These are phyloP conservation scores for Vanilla planifolia DNA, from an alignment of 106 monocot species.

Conservation along the genomic window DNA sequence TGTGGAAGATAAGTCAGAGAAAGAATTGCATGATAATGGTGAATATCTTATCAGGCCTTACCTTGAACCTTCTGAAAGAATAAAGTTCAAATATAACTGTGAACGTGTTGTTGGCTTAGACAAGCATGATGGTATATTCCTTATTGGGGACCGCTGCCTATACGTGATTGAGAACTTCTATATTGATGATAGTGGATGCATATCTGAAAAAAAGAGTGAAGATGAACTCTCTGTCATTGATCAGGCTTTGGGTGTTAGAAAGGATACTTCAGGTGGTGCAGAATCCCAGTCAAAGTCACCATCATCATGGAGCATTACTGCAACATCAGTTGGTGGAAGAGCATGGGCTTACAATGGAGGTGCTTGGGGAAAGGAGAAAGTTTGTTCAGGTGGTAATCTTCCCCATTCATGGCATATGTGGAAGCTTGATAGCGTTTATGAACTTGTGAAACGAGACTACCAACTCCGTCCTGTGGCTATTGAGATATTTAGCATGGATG, in stretches of 20 bases:
- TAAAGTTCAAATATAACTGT: slow-evolving; percentile 90
- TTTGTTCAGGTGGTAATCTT: slow-evolving; percentile 65
- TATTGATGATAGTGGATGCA: slow-evolving; percentile 89
- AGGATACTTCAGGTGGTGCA: slow-evolving; percentile 54
- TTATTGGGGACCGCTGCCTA: slow-evolving; percentile 81
- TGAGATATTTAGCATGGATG: slow-evolving; percentile 99
- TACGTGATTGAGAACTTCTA: slow-evolving; percentile 98
- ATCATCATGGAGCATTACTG: slow-evolving; percentile 50
- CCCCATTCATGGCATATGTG: slow-evolving; percentile 99
- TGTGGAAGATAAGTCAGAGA: slow-evolving; percentile 66
- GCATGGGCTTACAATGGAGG: slow-evolving; percentile 99
- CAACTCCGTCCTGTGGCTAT: slow-evolving; percentile 96
- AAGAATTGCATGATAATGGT: slow-evolving; percentile 89
- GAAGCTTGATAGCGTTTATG: slow-evolving; percentile 97
- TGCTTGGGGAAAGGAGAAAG: slow-evolving; percentile 98
- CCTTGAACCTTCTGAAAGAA: slow-evolving; percentile 84
- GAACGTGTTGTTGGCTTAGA: slow-evolving; percentile 97
- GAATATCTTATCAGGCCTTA: slow-evolving; percentile 96
- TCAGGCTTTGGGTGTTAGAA: slow-evolving; percentile 95
- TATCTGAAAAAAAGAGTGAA: slow-evolving; percentile 87
- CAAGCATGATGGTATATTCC: slow-evolving; percentile 98
- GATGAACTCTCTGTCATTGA: slow-evolving; percentile 91
- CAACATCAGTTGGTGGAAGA: slow-evolving; percentile 71
- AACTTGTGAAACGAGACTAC: slow-evolving; percentile 96
- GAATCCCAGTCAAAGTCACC: slow-evolving; percentile 71